These are phyloP conservation scores for Chaetomiaceae sp. DNA, from an alignment of 2,329 filamentous ascomycete species.

Conservation along the genomic window DNA sequence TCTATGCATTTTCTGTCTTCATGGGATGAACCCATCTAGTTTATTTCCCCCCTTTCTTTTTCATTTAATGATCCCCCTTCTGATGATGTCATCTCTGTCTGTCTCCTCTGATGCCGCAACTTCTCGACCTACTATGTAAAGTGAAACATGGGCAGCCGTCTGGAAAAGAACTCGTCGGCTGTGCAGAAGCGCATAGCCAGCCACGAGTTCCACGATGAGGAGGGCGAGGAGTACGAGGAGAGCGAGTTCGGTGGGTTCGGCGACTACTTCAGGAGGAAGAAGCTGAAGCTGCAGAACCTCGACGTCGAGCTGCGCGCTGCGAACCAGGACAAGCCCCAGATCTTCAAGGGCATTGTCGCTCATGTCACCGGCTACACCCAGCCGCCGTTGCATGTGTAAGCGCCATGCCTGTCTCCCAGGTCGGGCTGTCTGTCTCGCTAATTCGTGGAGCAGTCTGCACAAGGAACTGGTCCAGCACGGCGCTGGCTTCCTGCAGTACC, in stretches of 20 bases:
- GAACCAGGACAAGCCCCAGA: conserved; percentile 65
- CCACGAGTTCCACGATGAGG: conserved; percentile 73
- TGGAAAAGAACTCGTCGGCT: conserved; percentile 59
- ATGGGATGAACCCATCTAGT: too few relatives aligned
- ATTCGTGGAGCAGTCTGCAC: conserved; percentile 54
- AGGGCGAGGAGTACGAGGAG: conserved; percentile 83
- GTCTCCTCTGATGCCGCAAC: too few relatives aligned
- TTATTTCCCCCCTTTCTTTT: too few relatives aligned
- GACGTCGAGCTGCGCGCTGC: conserved; percentile 74
- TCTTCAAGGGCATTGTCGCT: conserved; percentile 86
- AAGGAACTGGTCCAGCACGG: conserved; percentile 84
- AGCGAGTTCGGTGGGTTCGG: conserved; percentile 84
- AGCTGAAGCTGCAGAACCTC: conserved; percentile 93
- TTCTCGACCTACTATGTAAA: background rate
- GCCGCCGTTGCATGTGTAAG: conserved; percentile 74
- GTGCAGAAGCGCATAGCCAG: conserved; percentile 57
- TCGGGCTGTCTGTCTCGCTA: background rate
- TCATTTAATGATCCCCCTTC: too few relatives aligned
- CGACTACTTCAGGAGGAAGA: conserved; percentile 94
- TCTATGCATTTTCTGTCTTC: too few relatives aligned
- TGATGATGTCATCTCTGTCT: too few relatives aligned
- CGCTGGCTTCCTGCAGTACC: conserved; percentile 90
- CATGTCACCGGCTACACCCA: conserved; percentile 97
- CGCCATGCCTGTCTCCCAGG: conserved; percentile 2
- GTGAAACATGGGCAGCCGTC: conserved; percentile 55